A percentile compares a stretch with the other conserved stretches of the same genome.
These are phyloP conservation scores for Quillaja saponaria DNA, from an alignment of 306 rosid species.

Conservation along the genomic window DNA sequence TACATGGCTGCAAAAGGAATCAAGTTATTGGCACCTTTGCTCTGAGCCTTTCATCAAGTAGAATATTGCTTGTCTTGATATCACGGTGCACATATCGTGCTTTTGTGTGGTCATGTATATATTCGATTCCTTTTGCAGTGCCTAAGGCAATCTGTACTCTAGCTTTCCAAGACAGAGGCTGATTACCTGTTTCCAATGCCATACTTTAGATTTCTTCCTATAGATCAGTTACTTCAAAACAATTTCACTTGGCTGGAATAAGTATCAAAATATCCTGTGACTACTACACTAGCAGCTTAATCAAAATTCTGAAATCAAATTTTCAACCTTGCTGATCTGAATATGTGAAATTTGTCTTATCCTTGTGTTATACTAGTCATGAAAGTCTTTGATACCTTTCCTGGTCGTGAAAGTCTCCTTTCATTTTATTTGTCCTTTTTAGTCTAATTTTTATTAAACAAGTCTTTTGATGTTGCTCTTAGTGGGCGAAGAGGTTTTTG, in stretches of 20 bases:
- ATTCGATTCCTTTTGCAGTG: slow-evolving; percentile 82
- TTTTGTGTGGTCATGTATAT: slow-evolving; percentile 85
- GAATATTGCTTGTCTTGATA: slow-evolving; percentile 76
- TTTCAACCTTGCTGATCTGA: neutral
- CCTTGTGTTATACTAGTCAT: too few relatives aligned
- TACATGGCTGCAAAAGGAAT: slow-evolving; percentile 4
- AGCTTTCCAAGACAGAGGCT: slow-evolving; percentile 79
- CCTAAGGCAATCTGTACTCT: slow-evolving; percentile 84
- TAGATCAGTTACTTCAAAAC: neutral
- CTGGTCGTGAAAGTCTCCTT: neutral
- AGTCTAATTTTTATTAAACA: neutral
- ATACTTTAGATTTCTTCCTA: slow-evolving; percentile 11
- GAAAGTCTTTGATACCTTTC: too few relatives aligned
- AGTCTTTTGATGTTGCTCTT: neutral
- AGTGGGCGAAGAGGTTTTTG: neutral
- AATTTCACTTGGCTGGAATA: neutral
- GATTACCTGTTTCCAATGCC: slow-evolving; percentile 53
- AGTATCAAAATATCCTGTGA: too few relatives aligned
- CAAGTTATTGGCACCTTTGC: slow-evolving; percentile 58
- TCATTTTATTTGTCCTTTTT: neutral
- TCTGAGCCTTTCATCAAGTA: slow-evolving; percentile 66
- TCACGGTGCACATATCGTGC: slow-evolving; percentile 78
- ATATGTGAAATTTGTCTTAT: neutral
- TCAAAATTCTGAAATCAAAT: neutral
- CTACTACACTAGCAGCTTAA: neutral